A percentile compares a stretch with the other conserved stretches of the same genome.
phyloP scores from a whole-genome alignment of 192 early-diverging fungal species.

The Cladochytrium replicatum region DNA sequence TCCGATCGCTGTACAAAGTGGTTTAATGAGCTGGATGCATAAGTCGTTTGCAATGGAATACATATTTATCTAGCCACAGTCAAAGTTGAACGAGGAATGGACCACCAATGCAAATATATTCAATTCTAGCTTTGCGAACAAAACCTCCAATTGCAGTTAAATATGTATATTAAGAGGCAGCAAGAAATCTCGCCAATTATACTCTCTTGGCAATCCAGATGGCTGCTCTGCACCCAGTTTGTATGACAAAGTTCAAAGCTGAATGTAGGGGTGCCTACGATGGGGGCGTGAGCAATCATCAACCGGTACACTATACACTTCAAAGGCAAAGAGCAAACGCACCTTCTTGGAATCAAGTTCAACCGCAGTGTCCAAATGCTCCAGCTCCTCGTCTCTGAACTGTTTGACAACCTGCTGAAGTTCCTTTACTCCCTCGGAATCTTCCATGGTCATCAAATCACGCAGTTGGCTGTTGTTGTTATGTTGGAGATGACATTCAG shows the following conservation, averaged over 20 bases:
- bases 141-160: too few relatives aligned
- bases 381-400: conserved; percentile 91
- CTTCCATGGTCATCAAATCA: conserved; percentile 62
- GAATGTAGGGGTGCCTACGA: conserved; percentile 66
- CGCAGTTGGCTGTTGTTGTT: conserved; percentile 51
- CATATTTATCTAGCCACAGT: too few relatives aligned
- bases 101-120: too few relatives aligned
- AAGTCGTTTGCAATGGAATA: too few relatives aligned
- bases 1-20: too few relatives aligned
- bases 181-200: too few relatives aligned
- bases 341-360: conserved; percentile 71
- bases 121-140: too few relatives aligned
- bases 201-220: conserved; percentile 85
- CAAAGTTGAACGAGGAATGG: too few relatives aligned
- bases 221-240: conserved; percentile 79
- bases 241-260: conserved; percentile 64
- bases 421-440: conserved; percentile 38
- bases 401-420: conserved; percentile 56
- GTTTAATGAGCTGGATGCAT: too few relatives aligned
- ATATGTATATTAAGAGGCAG: too few relatives aligned
- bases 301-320: background rate
- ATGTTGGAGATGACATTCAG: background rate
- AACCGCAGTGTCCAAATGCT: conserved; percentile 84
- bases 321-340: background rate
- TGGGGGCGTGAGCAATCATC: background rate